Base-by-base conservation (phyloP, 2,329 filamentous ascomycete species). In the Aureobasidium pullulans region DNA sequence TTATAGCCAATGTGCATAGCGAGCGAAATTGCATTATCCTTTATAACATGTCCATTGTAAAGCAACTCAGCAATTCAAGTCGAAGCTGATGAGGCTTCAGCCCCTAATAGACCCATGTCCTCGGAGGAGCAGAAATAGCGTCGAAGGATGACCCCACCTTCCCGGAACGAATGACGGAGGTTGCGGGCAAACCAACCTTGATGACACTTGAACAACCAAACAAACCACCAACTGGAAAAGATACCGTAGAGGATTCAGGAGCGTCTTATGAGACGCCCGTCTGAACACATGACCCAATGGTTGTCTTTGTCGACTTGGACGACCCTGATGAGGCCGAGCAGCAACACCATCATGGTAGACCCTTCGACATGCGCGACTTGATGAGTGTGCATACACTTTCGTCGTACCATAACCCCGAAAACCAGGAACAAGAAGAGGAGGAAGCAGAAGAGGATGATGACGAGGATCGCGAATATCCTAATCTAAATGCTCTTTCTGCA, bases 401-500 rank as follows among this genome's bases (percentile, higher is more conserved):
- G 32, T 11, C 31, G 5, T 36, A 40, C 4, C 19, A 37, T 3
- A 13, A 23, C 10, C 15, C 43, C 42, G 43, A 57, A 39, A 23
- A 2, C 23, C 23, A 23, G 23, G 23, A 23, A 23, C 23, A 23
- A 23, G 23, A 23, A 23, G 34, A 23, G 19, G 28, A 37, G 4
- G 19, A 54, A 62, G 48, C 42, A 59, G 37, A 1, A 46, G 32
- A 53, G 8, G 32, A 53, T 44, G 62, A 67, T 49, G 68, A 69
- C 32, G 66, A 67, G 57, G 69, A 7, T 15, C 4, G 2, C 2
- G 40, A 75, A 63, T 77, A 79, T 68, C 81, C 76, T 58, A 85
- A 85, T 67, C 72, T 78, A 70, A 84, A 81, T 75, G 76, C 77
- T 66, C 81, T 85, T 74, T 82, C 83, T 64, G 79, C 81, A 69